phyloP scores from a whole-genome alignment of 208 protist genomes.

The Crithidia brevicula region DNA sequence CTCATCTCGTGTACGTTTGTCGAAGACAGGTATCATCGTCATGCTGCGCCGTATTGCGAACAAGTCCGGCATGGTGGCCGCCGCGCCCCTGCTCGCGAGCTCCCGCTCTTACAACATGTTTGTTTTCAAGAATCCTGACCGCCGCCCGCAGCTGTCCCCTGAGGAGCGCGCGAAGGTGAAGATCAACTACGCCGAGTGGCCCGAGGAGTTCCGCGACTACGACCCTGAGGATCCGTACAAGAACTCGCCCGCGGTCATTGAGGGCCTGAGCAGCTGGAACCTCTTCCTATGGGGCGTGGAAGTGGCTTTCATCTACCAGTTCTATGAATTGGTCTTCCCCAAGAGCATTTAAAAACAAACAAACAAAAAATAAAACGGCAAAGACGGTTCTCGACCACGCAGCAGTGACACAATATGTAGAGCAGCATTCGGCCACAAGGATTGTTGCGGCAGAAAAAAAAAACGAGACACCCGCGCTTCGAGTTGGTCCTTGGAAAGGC shows the following conservation, averaged over 20 bases:
- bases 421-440: no score
- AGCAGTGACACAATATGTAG: no score
- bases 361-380: neutral
- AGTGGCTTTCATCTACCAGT: slow-evolving; percentile 91
- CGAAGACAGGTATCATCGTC: slow-evolving; percentile 5
- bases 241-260: slow-evolving; percentile 85
- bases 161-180: slow-evolving; percentile 89
- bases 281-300: slow-evolving; percentile 90
- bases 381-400: neutral
- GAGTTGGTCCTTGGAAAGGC: no score
- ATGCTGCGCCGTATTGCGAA: slow-evolving; percentile 78
- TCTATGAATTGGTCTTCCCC: slow-evolving; percentile 89
- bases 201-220: slow-evolving; percentile 90
- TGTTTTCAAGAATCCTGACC: slow-evolving; percentile 87
- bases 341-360: slow-evolving; percentile 72
- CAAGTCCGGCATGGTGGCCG: slow-evolving; percentile 44
- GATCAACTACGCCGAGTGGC: slow-evolving; percentile 91
- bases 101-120: slow-evolving; percentile 86
- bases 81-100: slow-evolving; percentile 44
- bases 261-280: slow-evolving; percentile 90
- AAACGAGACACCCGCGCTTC: no score
- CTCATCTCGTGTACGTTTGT: neutral
- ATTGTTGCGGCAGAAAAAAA: no score
- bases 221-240: slow-evolving; percentile 94
- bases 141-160: slow-evolving; percentile 85